Percentiles rank a stretch among this genome's conserved stretches.
Conservation (phyloP, 108 stramenopile species). For the Fragilaria crotonensis region DNA sequence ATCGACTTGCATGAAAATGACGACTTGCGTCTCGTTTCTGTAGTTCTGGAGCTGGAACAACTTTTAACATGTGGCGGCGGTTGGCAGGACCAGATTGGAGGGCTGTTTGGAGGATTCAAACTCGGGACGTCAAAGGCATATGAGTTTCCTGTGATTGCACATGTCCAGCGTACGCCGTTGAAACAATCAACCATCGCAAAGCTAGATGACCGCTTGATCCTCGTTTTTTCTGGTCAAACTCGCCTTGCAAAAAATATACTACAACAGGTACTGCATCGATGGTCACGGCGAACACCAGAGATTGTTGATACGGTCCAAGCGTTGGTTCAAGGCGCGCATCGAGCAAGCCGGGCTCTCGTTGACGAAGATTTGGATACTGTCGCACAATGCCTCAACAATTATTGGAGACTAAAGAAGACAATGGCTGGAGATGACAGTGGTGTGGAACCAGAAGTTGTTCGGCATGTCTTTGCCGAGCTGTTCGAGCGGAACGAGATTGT, state of each 20-base stretch:
- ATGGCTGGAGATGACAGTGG: slow-evolving; percentile 78
- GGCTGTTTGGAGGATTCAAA: slow-evolving; percentile 56
- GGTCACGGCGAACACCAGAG: slow-evolving; percentile 51
- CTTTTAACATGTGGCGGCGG: slow-evolving; percentile 79
- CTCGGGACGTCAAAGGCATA: slow-evolving; percentile 29
- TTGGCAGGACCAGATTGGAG: slow-evolving; percentile 86
- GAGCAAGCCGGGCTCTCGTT: slow-evolving; percentile 35
- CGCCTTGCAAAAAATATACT: slow-evolving; percentile 81
- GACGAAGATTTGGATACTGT: slow-evolving; percentile 42
- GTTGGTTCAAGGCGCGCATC: slow-evolving; percentile 47
- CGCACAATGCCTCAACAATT: slow-evolving; percentile 44
- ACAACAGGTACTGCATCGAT: slow-evolving; percentile 60
- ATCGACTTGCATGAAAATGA: slow-evolving; percentile 15
- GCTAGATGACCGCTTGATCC: slow-evolving; percentile 43
- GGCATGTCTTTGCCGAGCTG: slow-evolving; percentile 29
- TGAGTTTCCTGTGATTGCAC: slow-evolving; percentile 34
- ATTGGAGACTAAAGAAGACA: slow-evolving; percentile 66
- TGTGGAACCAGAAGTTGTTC: slow-evolving; percentile 45
- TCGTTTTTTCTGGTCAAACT: slow-evolving; percentile 66
- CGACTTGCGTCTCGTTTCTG: slow-evolving; percentile 36
- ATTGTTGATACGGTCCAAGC: slow-evolving; percentile 49
- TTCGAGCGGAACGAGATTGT: slow-evolving; percentile 18
- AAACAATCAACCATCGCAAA: slow-evolving; percentile 6
- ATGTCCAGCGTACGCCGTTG: slow-evolving; percentile 27
- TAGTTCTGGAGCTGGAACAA: slow-evolving; percentile 68